These are phyloP conservation scores for Nannizzia gypsea DNA, from an alignment of 2,329 filamentous ascomycete genomes.

Conservation along the genomic window DNA sequence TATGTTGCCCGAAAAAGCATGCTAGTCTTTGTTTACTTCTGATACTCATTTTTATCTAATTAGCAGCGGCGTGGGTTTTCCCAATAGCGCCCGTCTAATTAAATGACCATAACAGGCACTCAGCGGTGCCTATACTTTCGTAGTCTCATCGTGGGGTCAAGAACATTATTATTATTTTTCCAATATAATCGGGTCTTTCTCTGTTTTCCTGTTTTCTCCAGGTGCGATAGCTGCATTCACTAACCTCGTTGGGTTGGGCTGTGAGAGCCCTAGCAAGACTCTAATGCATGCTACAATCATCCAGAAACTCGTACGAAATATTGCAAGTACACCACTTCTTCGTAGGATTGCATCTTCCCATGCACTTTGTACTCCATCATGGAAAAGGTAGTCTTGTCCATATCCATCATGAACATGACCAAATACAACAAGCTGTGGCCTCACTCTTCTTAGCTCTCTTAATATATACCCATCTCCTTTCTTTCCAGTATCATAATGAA, in stretches of 20 bases:
- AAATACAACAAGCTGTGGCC: constrained; percentile 18
- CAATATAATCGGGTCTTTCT: not conserved
- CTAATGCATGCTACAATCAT: not conserved
- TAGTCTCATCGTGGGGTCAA: too few relatives aligned
- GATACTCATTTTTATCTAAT: too few relatives aligned
- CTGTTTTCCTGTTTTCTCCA: not conserved
- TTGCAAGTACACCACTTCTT: not conserved
- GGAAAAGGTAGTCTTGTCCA: not conserved
- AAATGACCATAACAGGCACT: too few relatives aligned
- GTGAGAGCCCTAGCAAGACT: not conserved
- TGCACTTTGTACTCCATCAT: not conserved
- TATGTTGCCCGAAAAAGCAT: too few relatives aligned
- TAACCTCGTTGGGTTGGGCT: not conserved
- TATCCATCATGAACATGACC: constrained; percentile 19
- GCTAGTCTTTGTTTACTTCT: too few relatives aligned
- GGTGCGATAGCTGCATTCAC: not conserved
- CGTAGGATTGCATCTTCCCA: not conserved
- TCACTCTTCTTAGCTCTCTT: constrained; percentile 14
- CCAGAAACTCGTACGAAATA: not conserved
- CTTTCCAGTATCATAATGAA: constrained; percentile 16
- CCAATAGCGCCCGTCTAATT: too few relatives aligned
- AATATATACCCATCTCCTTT: constrained; percentile 15
- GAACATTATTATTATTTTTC: too few relatives aligned
- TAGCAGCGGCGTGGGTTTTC: too few relatives aligned
- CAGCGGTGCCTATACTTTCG: too few relatives aligned